Evolutionary conservation across 768 basidiomycete species (phyloP), one percentile per base, ranked within the genome.

Genomic region (Omphalotus guepiniiformis): DNA sequence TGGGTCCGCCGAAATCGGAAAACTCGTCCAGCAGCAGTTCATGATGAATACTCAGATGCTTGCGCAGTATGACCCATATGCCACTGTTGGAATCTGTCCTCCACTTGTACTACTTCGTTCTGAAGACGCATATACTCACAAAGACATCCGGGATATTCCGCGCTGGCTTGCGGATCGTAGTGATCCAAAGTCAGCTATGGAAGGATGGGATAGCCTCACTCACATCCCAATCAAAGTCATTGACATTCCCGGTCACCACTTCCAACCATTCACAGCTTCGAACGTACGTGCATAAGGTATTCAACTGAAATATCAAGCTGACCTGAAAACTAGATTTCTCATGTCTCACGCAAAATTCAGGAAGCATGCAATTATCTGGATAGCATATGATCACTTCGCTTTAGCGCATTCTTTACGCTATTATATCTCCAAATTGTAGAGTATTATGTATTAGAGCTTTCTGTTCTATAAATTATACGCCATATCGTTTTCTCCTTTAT

Each of bases 101-200:
- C 63, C 67, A 0, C 57, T 83, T 3, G 69, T 76, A 7, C 69
- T 82, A 36, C 63, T 88, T 26, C 73, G 77, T n/a, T 83, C 77
- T 1, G 62, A 52, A 7, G 74, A 76, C 27, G 73, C 70, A 3
- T 83, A 11, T 15, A 25, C 36, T 27, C 23, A 38, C 11, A 29
- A 36, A 3, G 61, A 53, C 4, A 49, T 65, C 9, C 45, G 54
- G 1, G 64, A 69, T 9, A 64, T 82, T 4, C 77, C 78, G 2
- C 28, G 51, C n/a, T 47, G 46, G 46, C 38, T 47, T 16, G 26
- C 38, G n/a, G 46, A 47, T n/a, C 46, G 46, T 28, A 30, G 34
- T 23, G 38, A 47, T 29, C 27, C 46, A 7, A 39, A n/a, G 12
- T 22, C 15, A 9, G 25, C 36, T 4, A 15, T 39, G 26, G 38